Evolutionary conservation across 495 filamentous ascomycete species (phyloP), one percentile per base, ranked within the genome.

Genomic region (Corynascus novoguineensis): DNA sequence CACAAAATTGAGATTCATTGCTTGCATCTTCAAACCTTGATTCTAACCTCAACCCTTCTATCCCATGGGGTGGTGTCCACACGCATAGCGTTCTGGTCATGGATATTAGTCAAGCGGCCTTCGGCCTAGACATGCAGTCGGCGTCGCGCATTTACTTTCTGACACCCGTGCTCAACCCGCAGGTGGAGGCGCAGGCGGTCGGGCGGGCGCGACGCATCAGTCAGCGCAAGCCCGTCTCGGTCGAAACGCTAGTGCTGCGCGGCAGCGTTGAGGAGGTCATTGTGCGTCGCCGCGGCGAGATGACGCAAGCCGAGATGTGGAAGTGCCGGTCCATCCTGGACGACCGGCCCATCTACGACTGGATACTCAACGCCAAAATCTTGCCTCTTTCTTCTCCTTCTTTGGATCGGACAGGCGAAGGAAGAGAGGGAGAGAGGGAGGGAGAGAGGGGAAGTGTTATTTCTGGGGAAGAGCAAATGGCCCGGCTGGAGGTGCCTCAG

Each of bases 81-180:
- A 79, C 10, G n/a, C 22, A 12, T 7, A 83, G 88, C 0, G 87
- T 97, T 0, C 73, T 97, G 0, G 75, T 97, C 5, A 97, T 97
- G 89, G 89, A 96, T 64, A 82, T 96, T 21, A 80, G 79, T 3
- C 88, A 93, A 66, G 91, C 91, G 15, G 90, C 92, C 3, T 89
- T 89, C 56, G 92, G 92, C 0, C 76, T 97, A 0, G 89, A 96
- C 61, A 82, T 97, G 64, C 81, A 82, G 21, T 81, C 82, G 31
- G 92, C 93, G 5, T 90, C 85, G 0, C 78, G 92, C 0, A 86
- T 97, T n/a, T 95, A 87, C 74, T 96, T 97, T 62, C 78, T 96
- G 58, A 95, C 89, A 55, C 92, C 92, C 0, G 87, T 93, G 28
- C 85, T 93, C 72, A 87, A 89, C 48, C 88, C 89, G 0, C 86